phyloP scores from a whole-genome alignment of 768 basidiomycete species.

The Lactifluus echinatus region DNA sequence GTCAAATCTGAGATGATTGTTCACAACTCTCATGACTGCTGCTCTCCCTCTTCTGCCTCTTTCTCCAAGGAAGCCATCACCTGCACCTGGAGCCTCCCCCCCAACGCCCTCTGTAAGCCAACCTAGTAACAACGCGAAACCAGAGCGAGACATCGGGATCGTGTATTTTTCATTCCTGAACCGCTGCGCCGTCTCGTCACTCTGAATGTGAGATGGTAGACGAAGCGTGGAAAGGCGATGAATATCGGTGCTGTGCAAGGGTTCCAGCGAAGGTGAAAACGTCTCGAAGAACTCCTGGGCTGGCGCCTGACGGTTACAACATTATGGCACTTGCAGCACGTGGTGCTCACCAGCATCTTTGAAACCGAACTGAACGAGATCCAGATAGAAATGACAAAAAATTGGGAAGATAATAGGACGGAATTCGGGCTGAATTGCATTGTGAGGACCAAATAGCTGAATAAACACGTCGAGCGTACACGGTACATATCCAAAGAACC shows the following conservation, averaged over 20 bases:
- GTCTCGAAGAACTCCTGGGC: constrained; percentile 67
- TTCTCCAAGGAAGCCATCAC: constrained; percentile 73
- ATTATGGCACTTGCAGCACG: background rate
- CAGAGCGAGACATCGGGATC: constrained; percentile 82
- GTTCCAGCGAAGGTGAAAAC: constrained; percentile 59
- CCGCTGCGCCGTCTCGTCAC: constrained; percentile 72
- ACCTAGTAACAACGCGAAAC: constrained; percentile 84
- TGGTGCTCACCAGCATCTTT: constrained; percentile 70
- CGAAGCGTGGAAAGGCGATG: constrained; percentile 75
- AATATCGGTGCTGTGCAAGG: constrained; percentile 58
- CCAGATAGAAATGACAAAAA: constrained; percentile 95
- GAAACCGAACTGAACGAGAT: constrained; percentile 84
- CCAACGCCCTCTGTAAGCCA: constrained; percentile 94
- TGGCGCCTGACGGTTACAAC: constrained; percentile 27
- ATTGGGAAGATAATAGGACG: constrained; percentile 90
- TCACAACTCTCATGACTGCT: constrained; percentile 87
- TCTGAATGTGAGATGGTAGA: constrained; percentile 75
- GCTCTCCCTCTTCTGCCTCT: constrained; percentile 79
- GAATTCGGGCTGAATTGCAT: constrained; percentile 68
- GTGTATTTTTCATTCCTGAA: constrained; percentile 89
- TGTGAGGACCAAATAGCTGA: constrained; percentile 4
- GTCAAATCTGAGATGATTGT: constrained; percentile 86
- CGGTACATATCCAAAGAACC: constrained; percentile 88
- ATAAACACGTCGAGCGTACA: constrained; percentile 34
- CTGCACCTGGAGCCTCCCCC: constrained; percentile 73